Base-by-base conservation (phyloP, 352 stramenopile species). In the Hyaloperonospora brassicae region DNA sequence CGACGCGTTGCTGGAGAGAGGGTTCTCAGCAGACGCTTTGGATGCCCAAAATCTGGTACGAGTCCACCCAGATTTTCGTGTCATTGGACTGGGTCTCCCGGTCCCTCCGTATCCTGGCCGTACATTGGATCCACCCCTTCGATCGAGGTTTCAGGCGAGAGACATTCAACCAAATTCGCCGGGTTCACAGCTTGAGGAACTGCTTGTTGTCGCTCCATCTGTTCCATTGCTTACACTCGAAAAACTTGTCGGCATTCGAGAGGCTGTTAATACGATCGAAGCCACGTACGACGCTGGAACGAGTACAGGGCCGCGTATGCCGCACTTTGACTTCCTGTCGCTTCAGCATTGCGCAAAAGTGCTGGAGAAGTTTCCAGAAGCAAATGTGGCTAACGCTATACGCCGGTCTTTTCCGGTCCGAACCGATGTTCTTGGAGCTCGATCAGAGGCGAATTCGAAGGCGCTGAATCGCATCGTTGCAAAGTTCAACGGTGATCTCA, bases 11-110 rank as follows among this genome's bases (percentile, higher is more conserved):
- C 56, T 89, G 2, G 62, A 64, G 4, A 62, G 68, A 36, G 80
- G 78, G 10, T 85, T 86, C 46, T 74, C 78, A 1, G 48, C 55
- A 2, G 67, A 64, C 6, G 69, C 73, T 24, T 67, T 90, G 17
- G 36, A 63, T 10, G 63, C 56, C 3, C 80, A 87, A 56, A 89
- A 87, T 24, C 57, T 95, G 10, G 69, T 93, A 24, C 79, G 80
- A n/a, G 81, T 97, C 11, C 86, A 97, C 59, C 77, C 73, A 2
- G 77, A 96, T 55, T 98, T 98, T 69, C 82, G 93, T 22, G 93
- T 98, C 22, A 88, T 97, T 34, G 94, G 90, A 0, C 66, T 97
- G 10, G 89, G 80, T 39, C 58, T 98, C 2, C 85, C 88, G 0
- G 74, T 87, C 45, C 88, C 88, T 34, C 86, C 86, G 13, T 97